A percentile compares a stretch with the other conserved stretches of the same genome.
Conservation (phyloP, 192 early-diverging fungal species). For the Entrophospora sp. region DNA sequence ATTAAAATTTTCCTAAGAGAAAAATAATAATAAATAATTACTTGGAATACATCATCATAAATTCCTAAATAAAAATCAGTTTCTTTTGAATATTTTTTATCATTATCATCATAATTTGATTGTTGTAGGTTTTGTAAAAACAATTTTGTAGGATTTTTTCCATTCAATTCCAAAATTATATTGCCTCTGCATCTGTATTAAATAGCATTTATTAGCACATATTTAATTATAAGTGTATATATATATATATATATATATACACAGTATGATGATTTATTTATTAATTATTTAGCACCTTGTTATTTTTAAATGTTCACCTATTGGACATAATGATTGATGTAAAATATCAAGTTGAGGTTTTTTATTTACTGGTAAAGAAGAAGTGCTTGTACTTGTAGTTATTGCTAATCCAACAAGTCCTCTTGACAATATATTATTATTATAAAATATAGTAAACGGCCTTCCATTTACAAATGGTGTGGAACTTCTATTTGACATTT, state of each 20-base stretch:
- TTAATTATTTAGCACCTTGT: slow-evolving; percentile 27
- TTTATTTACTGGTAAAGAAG: not conserved
- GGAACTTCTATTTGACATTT: slow-evolving; percentile 23
- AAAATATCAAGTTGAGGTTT: slow-evolving; percentile 19
- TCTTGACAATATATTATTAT: slow-evolving; percentile 30
- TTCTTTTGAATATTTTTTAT: slow-evolving; percentile 35
- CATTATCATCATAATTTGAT: not conserved
- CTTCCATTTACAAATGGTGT: slow-evolving; percentile 46
- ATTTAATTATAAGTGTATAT: not conserved
- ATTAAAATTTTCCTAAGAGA: not conserved
- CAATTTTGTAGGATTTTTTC: slow-evolving; percentile 36
- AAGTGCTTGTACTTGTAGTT: not conserved
- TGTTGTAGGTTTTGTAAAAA: slow-evolving; percentile 35
- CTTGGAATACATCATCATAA: slow-evolving; percentile 21
- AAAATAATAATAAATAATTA: not conserved
- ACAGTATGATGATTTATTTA: not conserved
- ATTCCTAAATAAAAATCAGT: slow-evolving; percentile 45
- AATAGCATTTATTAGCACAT: too few species aligned
- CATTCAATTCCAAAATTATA: slow-evolving; percentile 47
- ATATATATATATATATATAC: not conserved
- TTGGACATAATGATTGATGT: slow-evolving; percentile 31
- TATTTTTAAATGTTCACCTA: slow-evolving; percentile 41
- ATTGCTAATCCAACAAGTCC: slow-evolving; percentile 42
- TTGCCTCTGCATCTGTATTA: slow-evolving; percentile 47
- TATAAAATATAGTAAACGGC: slow-evolving; percentile 43